phyloP scores from a whole-genome alignment of 164 flowering plant genomes.

The Annona cherimola region DNA sequence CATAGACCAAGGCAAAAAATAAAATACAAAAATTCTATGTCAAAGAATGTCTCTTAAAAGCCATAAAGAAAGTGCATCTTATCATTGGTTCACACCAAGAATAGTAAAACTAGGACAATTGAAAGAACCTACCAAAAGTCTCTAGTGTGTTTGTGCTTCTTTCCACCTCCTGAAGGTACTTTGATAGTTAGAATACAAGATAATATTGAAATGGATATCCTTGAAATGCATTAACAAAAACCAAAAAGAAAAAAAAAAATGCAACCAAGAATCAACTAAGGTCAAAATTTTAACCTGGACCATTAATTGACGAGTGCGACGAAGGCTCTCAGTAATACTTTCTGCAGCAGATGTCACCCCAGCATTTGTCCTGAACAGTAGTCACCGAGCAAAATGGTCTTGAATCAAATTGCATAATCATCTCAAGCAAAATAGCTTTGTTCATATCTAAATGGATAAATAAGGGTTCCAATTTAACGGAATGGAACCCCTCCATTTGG shows the following conservation, averaged over 20 bases:
- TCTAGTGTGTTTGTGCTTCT: conserved; percentile 68
- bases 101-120: neutral
- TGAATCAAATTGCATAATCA: neutral
- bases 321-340: conserved; percentile 89
- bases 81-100: neutral
- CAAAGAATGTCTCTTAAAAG: neutral
- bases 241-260: neutral
- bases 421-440: neutral
- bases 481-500: too few species aligned
- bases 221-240: neutral
- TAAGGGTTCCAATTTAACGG: too few species aligned
- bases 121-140: conserved; percentile 62
- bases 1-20: neutral
- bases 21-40: neutral
- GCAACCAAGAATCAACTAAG: neutral
- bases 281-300: conserved; percentile 51
- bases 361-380: conserved; percentile 67
- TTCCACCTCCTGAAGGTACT: conserved; percentile 73
- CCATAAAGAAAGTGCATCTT: neutral
- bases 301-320: conserved; percentile 88
- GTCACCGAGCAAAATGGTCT: neutral
- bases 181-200: neutral
- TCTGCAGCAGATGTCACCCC: conserved; percentile 97
- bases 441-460: neutral
- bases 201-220: neutral